A percentile compares a stretch with the other conserved stretches of the same genome.
Conservation (phyloP, 371 early-diverging fungal species). For the Conidiobolus incongruus region DNA sequence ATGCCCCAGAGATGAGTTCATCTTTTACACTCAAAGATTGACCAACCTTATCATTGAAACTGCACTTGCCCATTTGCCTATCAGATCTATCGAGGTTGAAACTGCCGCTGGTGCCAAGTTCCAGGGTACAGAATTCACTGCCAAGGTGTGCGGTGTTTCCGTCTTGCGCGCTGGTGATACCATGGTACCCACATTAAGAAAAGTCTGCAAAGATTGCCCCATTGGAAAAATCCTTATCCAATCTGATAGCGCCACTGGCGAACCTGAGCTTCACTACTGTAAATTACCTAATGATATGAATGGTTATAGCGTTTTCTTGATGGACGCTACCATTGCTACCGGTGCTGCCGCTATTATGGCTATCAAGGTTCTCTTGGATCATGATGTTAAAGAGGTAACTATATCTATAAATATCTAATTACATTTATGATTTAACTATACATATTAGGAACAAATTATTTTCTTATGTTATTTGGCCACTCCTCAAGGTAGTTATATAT, state of each 20-base stretch:
- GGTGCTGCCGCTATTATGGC: constrained; percentile 89
- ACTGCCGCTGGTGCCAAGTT: constrained; percentile 40
- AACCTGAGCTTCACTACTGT: constrained; percentile 61
- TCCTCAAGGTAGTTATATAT: constrained; percentile 20
- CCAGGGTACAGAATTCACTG: constrained; percentile 20
- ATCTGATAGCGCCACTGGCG: constrained; percentile 51
- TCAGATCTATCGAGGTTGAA: constrained; percentile 16
- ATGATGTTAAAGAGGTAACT: constrained; percentile 47
- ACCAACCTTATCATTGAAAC: constrained; percentile 64
- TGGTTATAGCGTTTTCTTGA: constrained; percentile 31
- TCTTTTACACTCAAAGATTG: constrained; percentile 72
- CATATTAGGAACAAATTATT: constrained; percentile 36
- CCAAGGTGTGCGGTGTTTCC: constrained; percentile 52
- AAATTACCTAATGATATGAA: constrained; percentile 42
- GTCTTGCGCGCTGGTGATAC: constrained; percentile 72
- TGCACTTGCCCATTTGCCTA: constrained; percentile 38
- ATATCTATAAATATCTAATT: background rate
- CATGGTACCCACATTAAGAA: constrained; percentile 67
- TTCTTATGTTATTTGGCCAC: constrained; percentile 60
- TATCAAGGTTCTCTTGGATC: constrained; percentile 68
- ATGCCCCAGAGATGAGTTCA: constrained; percentile 65
- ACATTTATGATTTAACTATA: constrained; percentile 1
- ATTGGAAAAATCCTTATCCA: constrained; percentile 80
- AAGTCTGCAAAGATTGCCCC: constrained; percentile 48
- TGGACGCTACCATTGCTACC: constrained; percentile 59